These are phyloP conservation scores for Cubamyces lactineus DNA, from an alignment of 768 basidiomycete genomes.

Conservation along the genomic window DNA sequence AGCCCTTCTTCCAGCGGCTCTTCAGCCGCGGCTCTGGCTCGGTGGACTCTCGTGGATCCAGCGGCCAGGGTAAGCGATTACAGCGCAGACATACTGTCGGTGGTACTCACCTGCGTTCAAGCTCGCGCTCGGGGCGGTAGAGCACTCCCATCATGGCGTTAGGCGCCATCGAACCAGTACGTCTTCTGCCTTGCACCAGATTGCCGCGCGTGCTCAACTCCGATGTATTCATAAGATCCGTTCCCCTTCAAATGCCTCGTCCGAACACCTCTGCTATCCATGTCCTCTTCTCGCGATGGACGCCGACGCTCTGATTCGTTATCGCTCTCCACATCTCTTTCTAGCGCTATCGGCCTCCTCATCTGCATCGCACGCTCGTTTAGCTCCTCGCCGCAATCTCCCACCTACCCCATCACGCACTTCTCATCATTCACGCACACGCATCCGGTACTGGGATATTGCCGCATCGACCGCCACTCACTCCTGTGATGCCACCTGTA, in stretches of 20 bases:
- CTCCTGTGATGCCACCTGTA: background rate
- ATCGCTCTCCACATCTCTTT: background rate
- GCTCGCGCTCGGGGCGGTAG: conserved; percentile 19
- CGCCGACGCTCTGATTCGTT: background rate
- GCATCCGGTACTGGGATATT: conserved; percentile 14
- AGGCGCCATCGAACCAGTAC: background rate
- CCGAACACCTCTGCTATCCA: no score
- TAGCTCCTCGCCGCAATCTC: background rate
- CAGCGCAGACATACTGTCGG: conserved; percentile 26
- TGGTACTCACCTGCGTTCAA: conserved; percentile 24
- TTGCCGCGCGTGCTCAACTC: no score
- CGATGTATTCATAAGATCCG: no score
- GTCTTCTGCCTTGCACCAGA: background rate
- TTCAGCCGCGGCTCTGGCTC: conserved; percentile 41
- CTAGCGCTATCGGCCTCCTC: background rate
- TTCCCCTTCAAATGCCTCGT: no score
- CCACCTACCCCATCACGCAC: conserved; percentile 4
- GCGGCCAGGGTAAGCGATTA: conserved; percentile 29
- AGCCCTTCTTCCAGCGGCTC: conserved; percentile 64
- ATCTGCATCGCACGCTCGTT: conserved; percentile 9
- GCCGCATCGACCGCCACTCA: background rate
- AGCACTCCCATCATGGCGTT: conserved; percentile 16
- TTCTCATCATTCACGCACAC: conserved; percentile 1
- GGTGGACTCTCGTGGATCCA: conserved; percentile 27
- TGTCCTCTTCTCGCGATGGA: background rate